phyloP scores from a whole-genome alignment of 1,284 basidiomycete genomes.

The Moesziomyces parantarcticus region DNA sequence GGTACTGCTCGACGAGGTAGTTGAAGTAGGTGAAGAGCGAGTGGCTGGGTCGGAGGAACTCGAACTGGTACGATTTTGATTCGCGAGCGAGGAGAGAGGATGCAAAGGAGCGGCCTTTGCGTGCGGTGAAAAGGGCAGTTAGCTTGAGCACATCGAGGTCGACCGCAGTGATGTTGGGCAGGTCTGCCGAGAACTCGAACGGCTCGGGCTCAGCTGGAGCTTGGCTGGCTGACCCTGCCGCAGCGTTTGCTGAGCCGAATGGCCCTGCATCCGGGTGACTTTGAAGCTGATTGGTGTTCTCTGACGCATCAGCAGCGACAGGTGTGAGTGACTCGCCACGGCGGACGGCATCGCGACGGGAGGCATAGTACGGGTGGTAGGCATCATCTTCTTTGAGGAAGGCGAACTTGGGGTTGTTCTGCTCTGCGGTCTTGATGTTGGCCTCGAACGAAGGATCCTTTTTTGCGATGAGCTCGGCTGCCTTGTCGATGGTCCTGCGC shows the following conservation, averaged over 20 bases:
- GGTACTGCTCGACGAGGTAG: constrained; percentile 94
- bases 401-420: constrained; percentile 59
- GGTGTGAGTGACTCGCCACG: constrained; percentile 36
- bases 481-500: constrained; percentile 92
- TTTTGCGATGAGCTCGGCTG: constrained; percentile 86
- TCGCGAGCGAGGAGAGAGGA: constrained; percentile 86
- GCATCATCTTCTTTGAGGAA: constrained; percentile 61
- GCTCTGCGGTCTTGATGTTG: constrained; percentile 60
- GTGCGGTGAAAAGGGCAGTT: constrained; percentile 94
- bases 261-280: constrained; percentile 1
- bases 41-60: constrained; percentile 93
- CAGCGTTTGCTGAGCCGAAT: neutral
- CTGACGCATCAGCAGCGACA: constrained; percentile 10
- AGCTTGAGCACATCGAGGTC: constrained; percentile 77
- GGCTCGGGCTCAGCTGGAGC: constrained; percentile 79
- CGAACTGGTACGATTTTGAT: constrained; percentile 95
- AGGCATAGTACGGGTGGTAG: constrained; percentile 65
- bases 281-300: constrained; percentile 7
- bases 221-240: constrained; percentile 11
- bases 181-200: constrained; percentile 85
- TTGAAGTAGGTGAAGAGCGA: constrained; percentile 98
- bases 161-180: constrained; percentile 87
- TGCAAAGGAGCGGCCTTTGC: constrained; percentile 87
- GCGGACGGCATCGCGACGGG: constrained; percentile 53
- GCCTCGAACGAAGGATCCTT: constrained; percentile 63